A percentile compares a stretch with the other conserved stretches of the same genome.
These are phyloP conservation scores for Boechera divaricarpa DNA, from an alignment of 345 rosid genomes.

Conservation along the genomic window DNA sequence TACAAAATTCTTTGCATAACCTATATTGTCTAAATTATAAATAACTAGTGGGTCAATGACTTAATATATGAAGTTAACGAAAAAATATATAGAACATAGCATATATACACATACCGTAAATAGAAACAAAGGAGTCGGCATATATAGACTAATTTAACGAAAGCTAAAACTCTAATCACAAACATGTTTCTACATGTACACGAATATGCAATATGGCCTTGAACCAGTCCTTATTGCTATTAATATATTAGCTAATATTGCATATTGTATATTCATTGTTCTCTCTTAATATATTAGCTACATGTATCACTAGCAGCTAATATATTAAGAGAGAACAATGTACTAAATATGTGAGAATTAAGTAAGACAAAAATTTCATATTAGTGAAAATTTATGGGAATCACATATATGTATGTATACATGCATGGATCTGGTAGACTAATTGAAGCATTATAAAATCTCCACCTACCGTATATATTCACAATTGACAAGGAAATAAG, in stretches of 20 bases:
- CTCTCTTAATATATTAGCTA: too few species aligned
- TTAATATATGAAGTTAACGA: background rate
- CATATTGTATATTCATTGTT: too few species aligned
- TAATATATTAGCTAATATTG: too few species aligned
- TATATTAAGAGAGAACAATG: background rate
- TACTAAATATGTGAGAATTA: background rate
- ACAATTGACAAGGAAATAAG: background rate
- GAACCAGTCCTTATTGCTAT: background rate
- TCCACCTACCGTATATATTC: background rate
- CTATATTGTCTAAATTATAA: background rate
- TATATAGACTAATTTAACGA: background rate
- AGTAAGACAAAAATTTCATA: background rate
- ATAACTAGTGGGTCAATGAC: background rate
- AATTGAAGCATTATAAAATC: slow-evolving; percentile 9
- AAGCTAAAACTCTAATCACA: slow-evolving; percentile 2
- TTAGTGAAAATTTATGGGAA: background rate
- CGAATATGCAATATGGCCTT: background rate
- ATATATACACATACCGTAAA: background rate
- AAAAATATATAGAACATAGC: background rate
- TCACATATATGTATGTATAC: slow-evolving; percentile 6
- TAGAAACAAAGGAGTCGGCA: background rate
- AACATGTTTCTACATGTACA: background rate
- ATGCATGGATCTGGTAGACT: slow-evolving; percentile 22
- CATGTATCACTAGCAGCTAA: background rate
- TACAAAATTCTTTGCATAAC: background rate